phyloP scores from a whole-genome alignment of 495 filamentous ascomycete species.

The Penicillium roqueforti region DNA sequence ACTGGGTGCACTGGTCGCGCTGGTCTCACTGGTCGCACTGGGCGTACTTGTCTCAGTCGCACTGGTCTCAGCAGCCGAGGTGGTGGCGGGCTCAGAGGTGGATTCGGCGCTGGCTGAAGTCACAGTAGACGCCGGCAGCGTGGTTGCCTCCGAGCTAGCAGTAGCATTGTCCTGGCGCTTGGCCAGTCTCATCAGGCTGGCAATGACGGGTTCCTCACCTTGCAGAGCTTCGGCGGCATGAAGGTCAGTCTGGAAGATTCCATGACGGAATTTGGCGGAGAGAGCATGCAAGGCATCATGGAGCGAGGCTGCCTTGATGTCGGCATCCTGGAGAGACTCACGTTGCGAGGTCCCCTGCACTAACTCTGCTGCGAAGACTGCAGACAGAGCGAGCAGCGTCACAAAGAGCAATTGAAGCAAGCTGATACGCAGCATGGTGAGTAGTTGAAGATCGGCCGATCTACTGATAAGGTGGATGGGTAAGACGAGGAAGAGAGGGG shows the following conservation, averaged over 20 bases:
- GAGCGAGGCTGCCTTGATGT: conserved; percentile 37
- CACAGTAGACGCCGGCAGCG: conserved; percentile 10
- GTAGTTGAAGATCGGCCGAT: neutral
- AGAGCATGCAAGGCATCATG: conserved; percentile 49
- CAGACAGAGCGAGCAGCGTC: conserved; percentile 17
- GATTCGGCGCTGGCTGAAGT: conserved; percentile 16
- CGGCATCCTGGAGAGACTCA: conserved; percentile 38
- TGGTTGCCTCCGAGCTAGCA: conserved; percentile 12
- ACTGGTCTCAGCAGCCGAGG: neutral
- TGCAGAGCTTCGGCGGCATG: conserved; percentile 46
- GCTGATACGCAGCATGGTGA: conserved; percentile 24
- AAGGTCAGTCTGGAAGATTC: conserved; percentile 46
- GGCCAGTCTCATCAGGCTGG: conserved; percentile 39
- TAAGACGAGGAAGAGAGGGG: neutral
- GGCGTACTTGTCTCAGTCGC: neutral
- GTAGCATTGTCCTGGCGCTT: conserved; percentile 41
- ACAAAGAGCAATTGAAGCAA: conserved; percentile 21
- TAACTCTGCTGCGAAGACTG: conserved; percentile 20
- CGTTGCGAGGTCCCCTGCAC: conserved; percentile 15
- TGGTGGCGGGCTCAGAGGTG: conserved; percentile 5
- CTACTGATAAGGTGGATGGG: conserved; percentile 19
- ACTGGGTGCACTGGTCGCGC: too few relatives aligned
- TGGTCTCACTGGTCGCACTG: neutral
- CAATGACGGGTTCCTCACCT: conserved; percentile 43
- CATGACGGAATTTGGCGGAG: conserved; percentile 48